Evolutionary conservation across 2,329 filamentous ascomycete species (phyloP).

Genomic region (Coniochaeta pulveracea): DNA sequence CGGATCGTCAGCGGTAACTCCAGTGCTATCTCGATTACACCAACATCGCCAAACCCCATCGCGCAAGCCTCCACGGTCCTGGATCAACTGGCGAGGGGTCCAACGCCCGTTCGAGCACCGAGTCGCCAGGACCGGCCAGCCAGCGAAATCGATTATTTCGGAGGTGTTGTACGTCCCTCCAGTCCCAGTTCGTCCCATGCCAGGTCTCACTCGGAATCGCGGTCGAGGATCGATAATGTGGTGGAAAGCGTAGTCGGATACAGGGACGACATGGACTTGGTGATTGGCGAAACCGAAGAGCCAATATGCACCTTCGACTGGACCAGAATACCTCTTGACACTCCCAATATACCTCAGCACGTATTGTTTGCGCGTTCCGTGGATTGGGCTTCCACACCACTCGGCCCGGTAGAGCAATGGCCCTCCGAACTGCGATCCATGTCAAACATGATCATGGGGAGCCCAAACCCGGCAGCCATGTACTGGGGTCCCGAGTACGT

Average conservation of each 20-base stretch:
- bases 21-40: constrained; percentile 23
- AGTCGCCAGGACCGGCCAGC: constrained; percentile 17
- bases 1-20: constrained; percentile 53
- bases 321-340: constrained; percentile 57
- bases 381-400: constrained; percentile 61
- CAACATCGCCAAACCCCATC: constrained; percentile 26
- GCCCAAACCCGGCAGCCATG: constrained; percentile 62
- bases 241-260: constrained; percentile 11
- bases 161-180: constrained; percentile 14
- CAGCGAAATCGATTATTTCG: constrained; percentile 31
- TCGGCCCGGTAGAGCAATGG: constrained; percentile 71
- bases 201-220: constrained; percentile 14
- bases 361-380: constrained; percentile 60
- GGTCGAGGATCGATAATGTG: constrained; percentile 11
- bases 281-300: constrained; percentile 17
- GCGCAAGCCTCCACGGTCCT: constrained; percentile 21
- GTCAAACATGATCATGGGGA: constrained; percentile 74
- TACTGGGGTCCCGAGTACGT: constrained; percentile 69
- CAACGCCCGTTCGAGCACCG: constrained; percentile 21
- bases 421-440: constrained; percentile 60
- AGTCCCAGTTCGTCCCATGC: constrained; percentile 4
- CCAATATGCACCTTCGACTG: constrained; percentile 60
- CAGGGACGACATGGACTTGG: constrained; percentile 16
- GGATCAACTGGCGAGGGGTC: constrained; percentile 22
- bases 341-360: constrained; percentile 51